Base-by-base conservation (phyloP, 495 filamentous ascomycete genomes). In the Talaromyces nanjingensis region DNA sequence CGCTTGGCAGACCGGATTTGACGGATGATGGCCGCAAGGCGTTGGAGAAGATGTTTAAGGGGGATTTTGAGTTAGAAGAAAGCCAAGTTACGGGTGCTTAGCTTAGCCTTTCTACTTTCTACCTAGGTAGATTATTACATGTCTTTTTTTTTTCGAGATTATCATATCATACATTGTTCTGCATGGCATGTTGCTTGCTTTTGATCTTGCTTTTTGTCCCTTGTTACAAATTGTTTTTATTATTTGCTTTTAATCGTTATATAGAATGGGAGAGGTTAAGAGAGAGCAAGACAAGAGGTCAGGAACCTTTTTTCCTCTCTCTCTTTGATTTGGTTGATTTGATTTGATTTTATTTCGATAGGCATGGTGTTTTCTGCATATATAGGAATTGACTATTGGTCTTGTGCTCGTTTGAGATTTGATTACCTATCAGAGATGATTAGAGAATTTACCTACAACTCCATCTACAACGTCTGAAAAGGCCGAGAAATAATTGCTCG, bases 1-100 rank as follows among this genome's bases (percentile, higher is more conserved):
- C 89, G 22, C 73, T 85, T 16, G 92, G 93, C 6, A 90, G 86
- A 72, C 93, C 93, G 0, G 82, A 89, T 62, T 77, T 97, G 67
- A 94, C 87, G 0, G 83, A 89, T 59, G 91, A 94, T 65, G 93
- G 93, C 2, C 76, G 79, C 56, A 78, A 81, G 72, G 90, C 84
- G 16, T 80, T 97, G 9, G 78, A 86, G 65, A 86, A 87, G 20
- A 76, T 94, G 57, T 87, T 90, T 64, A 75, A 77, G 45, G 84
- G 79, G 8, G 73, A 87, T 6, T 92, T 83, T 78, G 74, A 72
- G 5, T 69, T 87, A 62, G 73, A 78, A 45, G 82, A 85, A 67
- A 82, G 74, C 60, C 68, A 73, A 31, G 70, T 72, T 16, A 70
- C 73, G 47, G 79, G 77, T 22, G 77, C 78, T 68, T 81, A 77